Evolutionary conservation across 2,329 filamentous ascomycete genomes (phyloP).

Genomic region (Proliferodiscus dingleyae): DNA sequence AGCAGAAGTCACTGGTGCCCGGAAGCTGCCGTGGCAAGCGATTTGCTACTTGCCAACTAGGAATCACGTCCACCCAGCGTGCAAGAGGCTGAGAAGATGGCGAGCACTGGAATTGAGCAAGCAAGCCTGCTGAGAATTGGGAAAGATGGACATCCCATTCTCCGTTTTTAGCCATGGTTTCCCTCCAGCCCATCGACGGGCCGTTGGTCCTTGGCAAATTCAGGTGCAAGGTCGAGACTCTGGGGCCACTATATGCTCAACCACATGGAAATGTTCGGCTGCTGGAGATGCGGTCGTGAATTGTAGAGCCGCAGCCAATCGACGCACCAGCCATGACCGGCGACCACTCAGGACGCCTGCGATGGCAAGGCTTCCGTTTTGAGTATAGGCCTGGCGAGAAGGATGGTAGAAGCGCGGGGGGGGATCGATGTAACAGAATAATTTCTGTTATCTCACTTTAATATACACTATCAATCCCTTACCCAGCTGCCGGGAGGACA

Average conservation of each 20-base stretch:
- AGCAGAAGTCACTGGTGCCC: neutral
- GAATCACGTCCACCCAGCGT: neutral
- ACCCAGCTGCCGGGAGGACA: neutral
- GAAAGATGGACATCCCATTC: neutral
- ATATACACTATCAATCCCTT: neutral
- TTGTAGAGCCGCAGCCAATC: neutral
- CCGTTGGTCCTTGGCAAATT: slow-evolving; percentile 1
- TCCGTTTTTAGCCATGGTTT: neutral
- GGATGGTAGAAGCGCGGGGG: neutral
- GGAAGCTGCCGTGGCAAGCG: neutral
- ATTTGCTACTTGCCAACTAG: neutral
- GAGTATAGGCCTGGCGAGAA: neutral
- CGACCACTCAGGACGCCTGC: too few species aligned
- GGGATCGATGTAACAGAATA: neutral
- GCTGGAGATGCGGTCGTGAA: too few species aligned
- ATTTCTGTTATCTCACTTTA: neutral
- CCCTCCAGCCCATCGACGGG: neutral
- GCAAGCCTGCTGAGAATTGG: neutral
- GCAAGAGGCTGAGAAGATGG: neutral
- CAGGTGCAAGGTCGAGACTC: neutral
- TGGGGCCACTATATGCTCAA: neutral
- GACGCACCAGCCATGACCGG: neutral
- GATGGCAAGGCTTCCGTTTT: neutral
- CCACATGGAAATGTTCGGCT: neutral
- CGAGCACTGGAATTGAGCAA: neutral